These are phyloP conservation scores for Huntiella omanensis DNA, from an alignment of 2,329 filamentous ascomycete species.

Conservation along the genomic window DNA sequence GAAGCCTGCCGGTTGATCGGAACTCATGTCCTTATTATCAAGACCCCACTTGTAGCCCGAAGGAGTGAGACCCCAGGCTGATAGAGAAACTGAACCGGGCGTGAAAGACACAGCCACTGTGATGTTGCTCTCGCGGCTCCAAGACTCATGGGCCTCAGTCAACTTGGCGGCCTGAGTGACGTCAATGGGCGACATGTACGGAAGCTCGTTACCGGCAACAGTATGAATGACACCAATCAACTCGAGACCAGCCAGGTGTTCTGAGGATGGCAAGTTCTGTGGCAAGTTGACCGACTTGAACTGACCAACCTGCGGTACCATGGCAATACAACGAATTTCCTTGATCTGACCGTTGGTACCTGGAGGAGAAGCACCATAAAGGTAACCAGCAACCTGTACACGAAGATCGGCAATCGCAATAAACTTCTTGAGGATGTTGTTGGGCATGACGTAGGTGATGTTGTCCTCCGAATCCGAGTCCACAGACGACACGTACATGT, in stretches of 20 bases:
- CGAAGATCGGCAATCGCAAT: conserved; percentile 93
- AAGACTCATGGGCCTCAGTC: conserved; percentile 57
- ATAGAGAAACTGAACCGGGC: conserved; percentile 83
- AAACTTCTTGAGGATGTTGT: conserved; percentile 96
- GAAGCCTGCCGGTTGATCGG: conserved; percentile 89
- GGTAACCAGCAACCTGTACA: conserved; percentile 87
- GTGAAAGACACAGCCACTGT: conserved; percentile 95
- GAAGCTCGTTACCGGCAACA: conserved; percentile 79
- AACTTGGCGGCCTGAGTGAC: conserved; percentile 86
- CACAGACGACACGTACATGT: conserved; percentile 95
- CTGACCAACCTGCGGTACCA: conserved; percentile 91
- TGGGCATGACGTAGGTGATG: conserved; percentile 95
- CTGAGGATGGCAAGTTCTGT: conserved; percentile 76
- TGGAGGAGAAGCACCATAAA: conserved; percentile 80
- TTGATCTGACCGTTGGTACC: conserved; percentile 97
- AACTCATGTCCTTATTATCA: conserved; percentile 82
- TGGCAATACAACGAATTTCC: conserved; percentile 89
- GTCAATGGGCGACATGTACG: conserved; percentile 89
- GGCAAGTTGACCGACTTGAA: conserved; percentile 83
- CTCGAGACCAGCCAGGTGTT: conserved; percentile 71
- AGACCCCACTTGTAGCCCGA: conserved; percentile 92
- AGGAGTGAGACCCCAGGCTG: conserved; percentile 83
- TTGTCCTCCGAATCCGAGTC: conserved; percentile 71
- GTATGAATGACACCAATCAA: conserved; percentile 92
- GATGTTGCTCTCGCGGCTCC: conserved; percentile 76